A percentile compares a stretch with the other conserved stretches of the same genome.
These are phyloP conservation scores for Raphanus raphanistrum DNA, from an alignment of 345 rosid genomes.

Conservation along the genomic window DNA sequence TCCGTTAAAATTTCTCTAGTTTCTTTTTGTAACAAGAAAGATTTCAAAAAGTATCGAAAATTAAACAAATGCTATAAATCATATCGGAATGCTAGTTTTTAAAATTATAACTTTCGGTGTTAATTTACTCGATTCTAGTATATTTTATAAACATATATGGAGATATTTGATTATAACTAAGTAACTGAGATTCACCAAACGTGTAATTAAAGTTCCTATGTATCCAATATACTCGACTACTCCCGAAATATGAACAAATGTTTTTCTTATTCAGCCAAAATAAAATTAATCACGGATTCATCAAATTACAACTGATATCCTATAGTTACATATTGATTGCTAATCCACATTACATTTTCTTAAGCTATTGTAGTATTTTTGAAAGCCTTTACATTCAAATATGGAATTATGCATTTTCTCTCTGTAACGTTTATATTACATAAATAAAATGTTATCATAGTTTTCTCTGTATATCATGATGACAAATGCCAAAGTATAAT, in stretches of 20 bases:
- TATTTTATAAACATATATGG: background rate
- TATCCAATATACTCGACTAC: background rate
- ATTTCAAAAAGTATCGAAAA: background rate
- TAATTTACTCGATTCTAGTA: background rate
- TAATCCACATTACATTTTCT: background rate
- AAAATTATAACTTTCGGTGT: background rate
- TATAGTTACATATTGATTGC: background rate
- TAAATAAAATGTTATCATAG: background rate
- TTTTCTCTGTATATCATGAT: constrained; percentile 8
- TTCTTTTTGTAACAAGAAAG: background rate
- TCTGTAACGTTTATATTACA: background rate
- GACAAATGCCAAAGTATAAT: constrained; percentile 16
- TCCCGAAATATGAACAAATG: background rate
- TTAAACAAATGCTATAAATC: background rate
- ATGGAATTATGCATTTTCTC: background rate
- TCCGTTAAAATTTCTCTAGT: background rate
- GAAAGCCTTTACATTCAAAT: background rate
- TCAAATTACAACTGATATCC: background rate
- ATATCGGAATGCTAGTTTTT: background rate
- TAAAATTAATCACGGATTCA: background rate
- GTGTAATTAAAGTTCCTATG: background rate
- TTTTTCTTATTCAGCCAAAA: background rate
- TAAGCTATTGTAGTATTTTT: background rate
- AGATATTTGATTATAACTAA: background rate
- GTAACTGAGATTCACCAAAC: background rate